Base-by-base conservation (phyloP, 768 basidiomycete species). In the Goffeauzyma gilvescens region DNA sequence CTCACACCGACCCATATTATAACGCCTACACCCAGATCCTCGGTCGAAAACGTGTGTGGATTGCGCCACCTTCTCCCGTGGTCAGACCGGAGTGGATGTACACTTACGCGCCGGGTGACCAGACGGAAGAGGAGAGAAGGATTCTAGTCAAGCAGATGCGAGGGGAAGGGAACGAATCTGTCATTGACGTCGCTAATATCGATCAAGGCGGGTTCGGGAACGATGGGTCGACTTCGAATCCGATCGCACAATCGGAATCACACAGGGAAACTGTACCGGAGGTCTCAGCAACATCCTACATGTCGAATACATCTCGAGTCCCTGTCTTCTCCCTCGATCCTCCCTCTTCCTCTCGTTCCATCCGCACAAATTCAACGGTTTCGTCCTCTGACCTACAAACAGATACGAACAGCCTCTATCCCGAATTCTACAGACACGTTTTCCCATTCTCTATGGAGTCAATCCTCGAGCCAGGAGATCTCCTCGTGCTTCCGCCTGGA, bases 11-110 rank as follows among this genome's bases (percentile, higher is more conserved):
- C 57, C 89, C 89, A 3, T 93, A 78, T 64, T 83, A 74, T 66
- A 98, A 98, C 60, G 71, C 79, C 49, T 96, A 83, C 60, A 75
- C 78, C 0, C 93, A 96, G 67, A 72, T 93, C 5, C 77, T 82
- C 12, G 90, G 93, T 21, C 64, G 68, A 22, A 96, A 96, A 66
- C 81, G 77, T 5, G 73, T 96, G 18, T 95, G 90, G 86, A 67
- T 95, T 40, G 84, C 87, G 1, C 80, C 84, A 5, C 81, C 86
- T 6, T 53, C 61, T 6, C 42, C 50, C 9, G 23, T 33, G 1
- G 35, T 43, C 0, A 32, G 49, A 30, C 67, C 95, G 81, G 72
- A 77, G 54, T 68, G 75, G 1, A 72, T 46, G 26, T 43, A 54
- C 40, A 49, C 41, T 2, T 21, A 31, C n/a, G 17, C 14, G 1